A percentile compares a stretch with the other conserved stretches of the same genome.
phyloP scores from a whole-genome alignment of 805 yeast genomes.

The Metschnikowia lunata region DNA sequence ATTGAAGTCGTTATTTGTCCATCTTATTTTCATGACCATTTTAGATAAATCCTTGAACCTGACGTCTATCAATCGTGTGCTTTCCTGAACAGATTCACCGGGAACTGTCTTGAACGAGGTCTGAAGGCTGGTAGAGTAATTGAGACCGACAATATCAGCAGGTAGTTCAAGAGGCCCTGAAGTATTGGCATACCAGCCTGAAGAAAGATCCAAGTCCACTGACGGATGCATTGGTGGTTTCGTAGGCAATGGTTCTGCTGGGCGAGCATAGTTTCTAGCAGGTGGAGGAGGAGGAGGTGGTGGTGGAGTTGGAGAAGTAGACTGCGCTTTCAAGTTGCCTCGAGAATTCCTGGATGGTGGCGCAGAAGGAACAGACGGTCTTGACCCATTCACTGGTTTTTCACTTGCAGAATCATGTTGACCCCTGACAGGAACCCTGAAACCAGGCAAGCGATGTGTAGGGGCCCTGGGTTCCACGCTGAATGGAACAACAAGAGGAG shows the following conservation, averaged over 20 bases:
- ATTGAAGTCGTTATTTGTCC: constrained; percentile 29
- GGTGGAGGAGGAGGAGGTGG: constrained; percentile 39
- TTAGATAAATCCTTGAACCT: constrained; percentile 43
- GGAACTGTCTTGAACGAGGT: constrained; percentile 1
- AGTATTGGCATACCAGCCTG: constrained; percentile 45
- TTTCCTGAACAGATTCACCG: constrained; percentile 10
- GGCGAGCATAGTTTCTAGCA: constrained; percentile 17
- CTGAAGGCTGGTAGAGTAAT: constrained; percentile 24
- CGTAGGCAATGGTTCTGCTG: constrained; percentile 16
- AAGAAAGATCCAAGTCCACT: constrained; percentile 38
- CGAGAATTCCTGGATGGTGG: constrained; percentile 15
- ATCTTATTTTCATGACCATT: constrained; percentile 29
- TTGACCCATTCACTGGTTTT: no score
- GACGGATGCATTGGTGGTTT: constrained; percentile 25
- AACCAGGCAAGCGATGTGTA: neutral
- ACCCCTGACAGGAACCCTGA: no score
- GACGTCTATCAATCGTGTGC: constrained; percentile 29
- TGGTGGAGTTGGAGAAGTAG: constrained; percentile 13
- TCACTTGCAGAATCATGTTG: no score
- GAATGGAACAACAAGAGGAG: neutral
- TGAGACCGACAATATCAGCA: constrained; percentile 30
- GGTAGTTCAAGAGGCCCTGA: constrained; percentile 32
- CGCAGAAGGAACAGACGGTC: constrained; percentile 19
- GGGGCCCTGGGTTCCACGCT: neutral
- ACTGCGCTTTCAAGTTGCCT: constrained; percentile 1